phyloP scores from a whole-genome alignment of 441 rosid species.

The Adansonia gregorii region DNA sequence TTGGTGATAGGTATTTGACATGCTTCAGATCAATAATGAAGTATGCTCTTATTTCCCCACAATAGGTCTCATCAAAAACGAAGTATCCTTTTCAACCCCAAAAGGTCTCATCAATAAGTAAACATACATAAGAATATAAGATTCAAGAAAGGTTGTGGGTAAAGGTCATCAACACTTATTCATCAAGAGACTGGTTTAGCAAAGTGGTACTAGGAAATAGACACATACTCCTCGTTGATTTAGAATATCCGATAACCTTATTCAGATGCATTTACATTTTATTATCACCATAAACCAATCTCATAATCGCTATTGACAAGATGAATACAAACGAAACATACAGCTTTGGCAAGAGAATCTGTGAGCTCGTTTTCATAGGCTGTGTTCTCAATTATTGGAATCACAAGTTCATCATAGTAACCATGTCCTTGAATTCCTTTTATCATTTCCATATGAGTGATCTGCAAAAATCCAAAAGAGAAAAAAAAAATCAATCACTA shows the following conservation, averaged over 20 bases:
- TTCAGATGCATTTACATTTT: neutral
- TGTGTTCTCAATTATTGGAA: constrained; percentile 95
- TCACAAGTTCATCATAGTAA: constrained; percentile 88
- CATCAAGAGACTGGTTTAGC: neutral
- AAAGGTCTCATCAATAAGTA: neutral
- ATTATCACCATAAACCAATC: neutral
- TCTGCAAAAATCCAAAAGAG: constrained; percentile 46
- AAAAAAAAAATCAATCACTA: constrained; percentile 25
- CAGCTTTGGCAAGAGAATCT: constrained; percentile 88
- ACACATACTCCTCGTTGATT: neutral
- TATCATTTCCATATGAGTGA: constrained; percentile 98
- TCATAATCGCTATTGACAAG: neutral
- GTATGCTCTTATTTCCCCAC: neutral
- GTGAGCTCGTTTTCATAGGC: constrained; percentile 92
- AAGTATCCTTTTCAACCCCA: neutral
- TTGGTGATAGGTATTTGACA: neutral
- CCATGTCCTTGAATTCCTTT: constrained; percentile 99
- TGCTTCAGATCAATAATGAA: neutral
- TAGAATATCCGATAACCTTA: neutral
- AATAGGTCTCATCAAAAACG: neutral
- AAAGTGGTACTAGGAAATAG: neutral
- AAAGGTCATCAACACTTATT: neutral
- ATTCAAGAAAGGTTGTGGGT: neutral
- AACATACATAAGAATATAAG: neutral
- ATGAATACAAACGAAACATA: constrained; percentile 39